Conservation (phyloP, 192 early-diverging fungal genomes). For the Umbelopsis sp. region DNA sequence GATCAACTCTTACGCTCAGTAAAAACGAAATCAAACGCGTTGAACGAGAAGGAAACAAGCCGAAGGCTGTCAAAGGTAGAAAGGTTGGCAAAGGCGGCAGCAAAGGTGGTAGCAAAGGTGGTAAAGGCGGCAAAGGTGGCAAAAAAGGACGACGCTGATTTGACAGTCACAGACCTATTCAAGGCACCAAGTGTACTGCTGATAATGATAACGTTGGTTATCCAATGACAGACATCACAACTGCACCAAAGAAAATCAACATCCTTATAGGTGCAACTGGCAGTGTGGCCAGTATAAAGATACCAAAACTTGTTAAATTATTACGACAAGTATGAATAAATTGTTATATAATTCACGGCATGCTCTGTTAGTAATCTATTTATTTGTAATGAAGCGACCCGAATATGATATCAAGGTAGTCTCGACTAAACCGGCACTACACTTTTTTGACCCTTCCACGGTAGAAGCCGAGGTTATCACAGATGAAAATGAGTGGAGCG, state of each 20-base stretch:
- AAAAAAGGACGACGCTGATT: background rate
- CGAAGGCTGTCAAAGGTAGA: background rate
- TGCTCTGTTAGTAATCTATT: background rate
- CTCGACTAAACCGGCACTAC: conserved; percentile 78
- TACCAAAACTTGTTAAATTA: conserved; percentile 68
- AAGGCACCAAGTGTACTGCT: too few relatives aligned
- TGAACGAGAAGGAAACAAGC: conserved; percentile 27
- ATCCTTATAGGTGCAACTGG: conserved; percentile 87
- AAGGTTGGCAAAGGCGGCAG: background rate
- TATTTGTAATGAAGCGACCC: conserved; percentile 32
- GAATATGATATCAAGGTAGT: conserved; percentile 78
- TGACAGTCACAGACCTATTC: too few relatives aligned
- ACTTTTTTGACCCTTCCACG: conserved; percentile 76
- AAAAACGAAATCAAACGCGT: conserved; percentile 43
- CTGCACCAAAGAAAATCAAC: conserved; percentile 34
- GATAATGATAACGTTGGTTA: background rate
- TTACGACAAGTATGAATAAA: conserved; percentile 36
- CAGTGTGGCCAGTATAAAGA: conserved; percentile 89
- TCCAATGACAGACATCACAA: conserved; percentile 5
- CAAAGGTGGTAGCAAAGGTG: background rate
- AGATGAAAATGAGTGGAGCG: conserved; percentile 89
- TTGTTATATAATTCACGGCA: background rate
- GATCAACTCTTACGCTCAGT: conserved; percentile 41
- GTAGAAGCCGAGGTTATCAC: conserved; percentile 63
- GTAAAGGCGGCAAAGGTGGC: background rate